Evolutionary conservation across 1,139 yeast genomes (phyloP), one percentile per base, ranked within the genome.

Genomic region (Blastobotrys aristatus): DNA sequence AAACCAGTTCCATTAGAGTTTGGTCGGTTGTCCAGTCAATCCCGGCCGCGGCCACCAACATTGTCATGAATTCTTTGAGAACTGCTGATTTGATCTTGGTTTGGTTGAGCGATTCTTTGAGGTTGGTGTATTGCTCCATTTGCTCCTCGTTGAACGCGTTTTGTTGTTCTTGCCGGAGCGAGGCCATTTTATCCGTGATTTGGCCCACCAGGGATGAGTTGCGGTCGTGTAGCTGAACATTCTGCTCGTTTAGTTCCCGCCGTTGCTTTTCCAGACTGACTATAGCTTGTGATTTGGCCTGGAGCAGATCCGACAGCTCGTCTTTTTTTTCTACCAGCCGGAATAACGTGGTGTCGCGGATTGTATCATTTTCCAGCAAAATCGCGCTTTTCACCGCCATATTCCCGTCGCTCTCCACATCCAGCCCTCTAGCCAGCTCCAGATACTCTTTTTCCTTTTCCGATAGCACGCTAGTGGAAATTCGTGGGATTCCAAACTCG

Each of bases 1-100:
- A 18, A 4, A 45, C 36, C n/a, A 57, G 48, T 11, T 50, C 26
- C 8, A 41, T 37, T 2, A 58, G 51, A 6, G 48, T 37, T 13
- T 42, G 44, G 30, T 57, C 58, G 2, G 32, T 38, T 13, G 50
- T 50, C 62, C 62, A 58, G 44, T 58, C 59, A 2, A 55, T 30
- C 1, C 60, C 60, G 1, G 55, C 47, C 11, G 58, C 58, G 10
- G 53, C 49, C 4, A 58, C 48, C 18, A 58, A 21, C 10, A 59
- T 54, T 8, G 50, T 46, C 6, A 56, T 52, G 13, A 57, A 48
- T 37, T 58, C 62, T 16, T 50, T 50, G 26, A 58, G 46, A 11
- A 58, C 55, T 2, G 52, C 47, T 13, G 39, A 31, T 29, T 52
- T 50, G 22, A 43, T 32, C 17, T 43, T 40, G 20, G 52, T 38